Base-by-base conservation (phyloP, 2,329 filamentous ascomycete genomes). In the Triangularia setosa region DNA sequence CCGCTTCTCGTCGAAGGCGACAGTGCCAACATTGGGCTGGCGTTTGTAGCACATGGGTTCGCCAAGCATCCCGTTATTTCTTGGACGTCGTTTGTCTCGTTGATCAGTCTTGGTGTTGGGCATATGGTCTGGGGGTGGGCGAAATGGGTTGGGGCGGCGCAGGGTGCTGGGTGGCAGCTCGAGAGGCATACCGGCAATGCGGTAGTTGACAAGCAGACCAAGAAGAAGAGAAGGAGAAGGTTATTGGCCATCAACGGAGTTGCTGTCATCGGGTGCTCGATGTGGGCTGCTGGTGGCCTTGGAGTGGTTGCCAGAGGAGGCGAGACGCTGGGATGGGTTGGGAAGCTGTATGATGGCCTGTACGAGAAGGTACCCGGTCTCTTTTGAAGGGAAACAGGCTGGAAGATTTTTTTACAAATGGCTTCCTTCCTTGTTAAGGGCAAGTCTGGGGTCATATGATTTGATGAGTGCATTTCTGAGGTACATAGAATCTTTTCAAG, bases 61-160 rank as follows among this genome's bases (percentile, higher is more conserved):
- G 87, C 90, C 28, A 83, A 86, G 14, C 89, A 91, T 71, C 87
- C 89, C 0, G 69, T 82, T 1, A 75, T 89, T 8, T 86, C 90
- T n/a, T 90, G 87, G 74, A 70, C 83, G 1, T 88, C 90, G 1
- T 97, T 96, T 75, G 72, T 80, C 1, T 83, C 87, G 1, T 80
- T 97, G 58, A 79, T 97, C 6, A 80, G 79, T 16, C 77, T 89
- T 0, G 90, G 87, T 0, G 87, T 85, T 24, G 91, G 88, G 65
- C 93, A 97, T 78, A 87, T 93, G 75, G 85, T 91, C 7, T 96
- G 92, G 86, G 93, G 93, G 2, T 86, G 87, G 78, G 91, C 92
- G n/a, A 90, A 87, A 75, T 97, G 92, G 90, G 79, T 93, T 65
- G 87, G 87, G 0, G 80, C 84, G 56, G 82, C 87, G 59, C 88